Conservation (phyloP, 148 eudicot species). For the Tetragonia tetragonoides region DNA sequence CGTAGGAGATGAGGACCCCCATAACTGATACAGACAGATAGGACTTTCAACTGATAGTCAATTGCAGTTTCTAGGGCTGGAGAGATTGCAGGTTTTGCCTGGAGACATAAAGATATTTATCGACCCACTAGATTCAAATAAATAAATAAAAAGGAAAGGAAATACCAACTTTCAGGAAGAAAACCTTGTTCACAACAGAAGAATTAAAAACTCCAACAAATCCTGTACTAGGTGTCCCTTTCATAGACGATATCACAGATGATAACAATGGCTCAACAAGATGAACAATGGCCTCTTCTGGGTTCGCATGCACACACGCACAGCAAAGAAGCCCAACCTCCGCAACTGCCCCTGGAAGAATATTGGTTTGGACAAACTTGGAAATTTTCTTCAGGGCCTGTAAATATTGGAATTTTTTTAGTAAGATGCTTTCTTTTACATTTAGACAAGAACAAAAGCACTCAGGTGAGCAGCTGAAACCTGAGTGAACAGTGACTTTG, state of each 20-base stretch:
- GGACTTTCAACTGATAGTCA: slow-evolving; percentile 81
- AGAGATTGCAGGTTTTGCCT: slow-evolving; percentile 74
- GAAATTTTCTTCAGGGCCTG: slow-evolving; percentile 91
- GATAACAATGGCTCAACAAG: slow-evolving; percentile 74
- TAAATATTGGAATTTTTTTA: not conserved
- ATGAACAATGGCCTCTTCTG: slow-evolving; percentile 74
- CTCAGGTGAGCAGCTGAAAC: slow-evolving; percentile 37
- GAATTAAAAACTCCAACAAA: slow-evolving; percentile 53
- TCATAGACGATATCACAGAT: slow-evolving; percentile 70
- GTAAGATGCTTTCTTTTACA: not conserved
- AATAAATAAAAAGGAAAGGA: slow-evolving; percentile 13
- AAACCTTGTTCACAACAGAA: slow-evolving; percentile 53
- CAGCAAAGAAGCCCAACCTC: slow-evolving; percentile 98
- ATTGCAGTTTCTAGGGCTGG: slow-evolving; percentile 93
- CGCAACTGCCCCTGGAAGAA: slow-evolving; percentile 96
- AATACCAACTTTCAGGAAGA: slow-evolving; percentile 1
- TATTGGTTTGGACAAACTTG: slow-evolving; percentile 81
- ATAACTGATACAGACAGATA: slow-evolving; percentile 88
- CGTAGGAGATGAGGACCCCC: slow-evolving; percentile 77
- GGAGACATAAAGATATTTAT: slow-evolving; percentile 17
- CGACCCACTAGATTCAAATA: slow-evolving; percentile 4
- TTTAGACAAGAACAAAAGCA: slow-evolving; percentile 4
- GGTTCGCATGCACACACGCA: slow-evolving; percentile 89
- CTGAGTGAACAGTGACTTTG: slow-evolving; percentile 83
- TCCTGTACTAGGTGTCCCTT: slow-evolving; percentile 79